Evolutionary conservation across 768 basidiomycete species (phyloP).

Genomic region (Tulasnella sp.): DNA sequence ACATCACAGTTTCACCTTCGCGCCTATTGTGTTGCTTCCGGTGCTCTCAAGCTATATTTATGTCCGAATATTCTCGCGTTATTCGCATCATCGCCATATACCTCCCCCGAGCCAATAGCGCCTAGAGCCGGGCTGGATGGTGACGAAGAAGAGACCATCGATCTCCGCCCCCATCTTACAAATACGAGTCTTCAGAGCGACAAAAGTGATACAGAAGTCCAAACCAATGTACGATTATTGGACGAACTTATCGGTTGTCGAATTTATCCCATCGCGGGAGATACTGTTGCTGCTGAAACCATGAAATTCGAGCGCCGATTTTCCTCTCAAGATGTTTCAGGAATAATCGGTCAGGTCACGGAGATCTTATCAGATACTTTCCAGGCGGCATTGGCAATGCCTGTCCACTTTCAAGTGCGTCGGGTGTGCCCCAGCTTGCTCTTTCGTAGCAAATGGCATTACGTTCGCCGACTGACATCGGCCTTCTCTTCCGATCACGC

Average conservation of each 20-base stretch:
- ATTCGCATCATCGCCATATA: constrained; percentile 71
- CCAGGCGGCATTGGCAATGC: constrained; percentile 71
- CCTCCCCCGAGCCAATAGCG: constrained; percentile 31
- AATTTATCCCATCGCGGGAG: constrained; percentile 32
- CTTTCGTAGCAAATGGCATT: neutral
- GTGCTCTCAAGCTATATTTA: constrained; percentile 69
- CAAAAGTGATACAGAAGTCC: constrained; percentile 35
- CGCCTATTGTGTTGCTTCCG: constrained; percentile 72
- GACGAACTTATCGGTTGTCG: constrained; percentile 65
- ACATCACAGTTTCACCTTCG: constrained; percentile 76
- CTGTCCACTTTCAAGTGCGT: constrained; percentile 72
- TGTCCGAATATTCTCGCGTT: constrained; percentile 77
- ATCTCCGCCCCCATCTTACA: constrained; percentile 73
- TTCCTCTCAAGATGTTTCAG: constrained; percentile 35
- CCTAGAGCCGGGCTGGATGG: constrained; percentile 23
- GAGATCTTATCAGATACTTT: constrained; percentile 69
- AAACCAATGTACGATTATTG: constrained; percentile 52
- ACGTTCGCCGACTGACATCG: neutral
- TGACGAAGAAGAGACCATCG: constrained; percentile 26
- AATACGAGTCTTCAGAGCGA: constrained; percentile 81
- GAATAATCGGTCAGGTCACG: constrained; percentile 52
- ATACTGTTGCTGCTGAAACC: constrained; percentile 1
- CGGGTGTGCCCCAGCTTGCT: no score
- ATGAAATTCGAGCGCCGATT: constrained; percentile 17
- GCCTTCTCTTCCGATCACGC: constrained; percentile 9